Evolutionary conservation across 1,139 yeast genomes (phyloP).

Genomic region (Yamadazyma taylorii): DNA sequence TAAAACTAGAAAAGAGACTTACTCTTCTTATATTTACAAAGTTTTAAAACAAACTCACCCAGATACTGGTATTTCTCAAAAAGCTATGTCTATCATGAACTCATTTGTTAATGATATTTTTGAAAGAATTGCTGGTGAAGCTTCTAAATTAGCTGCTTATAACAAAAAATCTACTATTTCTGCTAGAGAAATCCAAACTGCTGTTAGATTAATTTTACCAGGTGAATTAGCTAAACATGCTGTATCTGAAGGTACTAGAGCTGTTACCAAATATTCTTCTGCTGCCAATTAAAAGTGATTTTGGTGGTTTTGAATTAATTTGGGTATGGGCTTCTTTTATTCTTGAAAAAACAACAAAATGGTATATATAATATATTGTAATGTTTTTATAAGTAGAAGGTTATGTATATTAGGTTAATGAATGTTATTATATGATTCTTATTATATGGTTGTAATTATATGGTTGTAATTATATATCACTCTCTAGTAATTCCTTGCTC

Average conservation of each 20-base stretch:
- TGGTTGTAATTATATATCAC: no score
- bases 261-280: constrained; percentile 98
- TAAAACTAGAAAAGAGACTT: constrained; percentile 98
- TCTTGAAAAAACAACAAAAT: neutral
- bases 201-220: constrained; percentile 97
- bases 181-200: constrained; percentile 99
- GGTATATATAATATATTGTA: constrained; percentile 6
- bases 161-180: constrained; percentile 99
- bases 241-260: constrained; percentile 99
- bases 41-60: constrained; percentile 99
- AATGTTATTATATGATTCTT: constrained; percentile 14
- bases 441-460: no score
- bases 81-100: constrained; percentile 99
- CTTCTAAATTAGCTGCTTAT: constrained; percentile 99
- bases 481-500: neutral
- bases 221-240: constrained; percentile 99
- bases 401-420: constrained; percentile 16
- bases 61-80: constrained; percentile 99
- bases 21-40: constrained; percentile 98
- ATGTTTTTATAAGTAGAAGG: constrained; percentile 5
- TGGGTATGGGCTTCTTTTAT: no score
- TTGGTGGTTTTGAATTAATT: constrained; percentile 3
- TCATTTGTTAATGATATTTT: constrained; percentile 96
- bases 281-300: constrained; percentile 61
- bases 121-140: constrained; percentile 96